Percentiles rank a stretch among this genome's conserved stretches.
These are phyloP conservation scores for Neonectria punicea DNA, from an alignment of 2,329 filamentous ascomycete genomes.

Conservation along the genomic window DNA sequence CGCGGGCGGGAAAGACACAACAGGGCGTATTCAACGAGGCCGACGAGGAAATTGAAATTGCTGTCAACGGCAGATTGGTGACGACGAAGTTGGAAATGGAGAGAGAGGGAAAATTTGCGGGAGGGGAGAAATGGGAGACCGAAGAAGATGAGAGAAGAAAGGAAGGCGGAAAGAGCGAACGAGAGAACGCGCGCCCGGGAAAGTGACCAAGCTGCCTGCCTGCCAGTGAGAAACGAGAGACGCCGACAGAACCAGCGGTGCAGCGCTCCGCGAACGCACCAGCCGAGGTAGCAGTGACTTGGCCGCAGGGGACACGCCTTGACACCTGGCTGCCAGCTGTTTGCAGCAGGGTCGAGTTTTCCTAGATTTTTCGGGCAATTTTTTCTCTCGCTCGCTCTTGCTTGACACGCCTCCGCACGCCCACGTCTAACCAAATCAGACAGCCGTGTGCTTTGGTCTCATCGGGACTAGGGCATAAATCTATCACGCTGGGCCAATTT, in stretches of 20 bases:
- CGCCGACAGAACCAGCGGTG: constrained; percentile 30
- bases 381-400: constrained; percentile 23
- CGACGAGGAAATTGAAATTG: constrained; percentile 12
- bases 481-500: constrained; percentile 32
- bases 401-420: constrained; percentile 20
- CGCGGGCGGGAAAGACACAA: constrained; percentile 25
- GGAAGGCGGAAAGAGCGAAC: constrained; percentile 35
- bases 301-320: constrained; percentile 35
- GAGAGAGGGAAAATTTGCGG: constrained; percentile 28
- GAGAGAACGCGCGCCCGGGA: constrained; percentile 31
- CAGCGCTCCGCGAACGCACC: constrained; percentile 24
- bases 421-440: constrained; percentile 10
- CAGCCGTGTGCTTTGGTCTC: constrained; percentile 29
- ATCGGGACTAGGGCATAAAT: constrained; percentile 41
- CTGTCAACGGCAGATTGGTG: constrained; percentile 17
- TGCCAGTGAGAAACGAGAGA: constrained; percentile 36
- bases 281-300: constrained; percentile 35
- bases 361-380: constrained; percentile 24
- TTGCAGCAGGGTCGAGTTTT: constrained; percentile 38
- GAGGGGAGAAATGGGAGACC: constrained; percentile 38
- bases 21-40: constrained; percentile 17
- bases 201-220: constrained; percentile 23
- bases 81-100: constrained; percentile 34
- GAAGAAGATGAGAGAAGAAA: constrained; percentile 37
- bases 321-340: constrained; percentile 39